Evolutionary conservation across 257 asterid genomes (phyloP).

Genomic region (Rehmannia glutinosa): DNA sequence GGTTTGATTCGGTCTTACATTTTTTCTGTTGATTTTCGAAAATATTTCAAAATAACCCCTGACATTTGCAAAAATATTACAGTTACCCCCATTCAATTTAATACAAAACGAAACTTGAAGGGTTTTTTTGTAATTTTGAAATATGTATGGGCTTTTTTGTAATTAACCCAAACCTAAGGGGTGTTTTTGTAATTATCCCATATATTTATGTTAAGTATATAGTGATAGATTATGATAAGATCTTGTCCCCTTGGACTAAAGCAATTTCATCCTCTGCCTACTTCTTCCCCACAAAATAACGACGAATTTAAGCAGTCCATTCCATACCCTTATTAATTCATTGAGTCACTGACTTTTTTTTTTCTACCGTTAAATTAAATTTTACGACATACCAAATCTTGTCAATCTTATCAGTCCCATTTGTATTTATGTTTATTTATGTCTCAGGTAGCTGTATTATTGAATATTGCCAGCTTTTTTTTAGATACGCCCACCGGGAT

Average conservation of each 20-base stretch:
- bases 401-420: constrained; percentile 8
- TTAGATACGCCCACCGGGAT: not conserved
- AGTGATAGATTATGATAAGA: constrained; percentile 45
- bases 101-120: too few relatives aligned
- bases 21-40: too few relatives aligned
- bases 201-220: not conserved
- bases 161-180: too few relatives aligned
- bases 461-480: constrained; percentile 18
- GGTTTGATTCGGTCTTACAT: too few relatives aligned
- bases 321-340: not conserved
- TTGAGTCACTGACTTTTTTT: not conserved
- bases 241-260: constrained; percentile 36
- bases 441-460: constrained; percentile 11
- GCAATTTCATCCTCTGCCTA: not conserved
- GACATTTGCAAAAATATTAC: too few relatives aligned
- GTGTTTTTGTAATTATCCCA: too few relatives aligned
- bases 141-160: too few relatives aligned
- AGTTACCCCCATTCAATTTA: too few relatives aligned
- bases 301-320: constrained; percentile 22
- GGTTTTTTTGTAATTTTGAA: too few relatives aligned
- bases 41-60: too few relatives aligned
- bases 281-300: constrained; percentile 12
- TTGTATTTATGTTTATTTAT: not conserved
- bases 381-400: constrained; percentile 14
- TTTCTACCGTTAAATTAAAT: not conserved